phyloP scores from a whole-genome alignment of 192 early-diverging fungal species.

The Mortierella alpina region DNA sequence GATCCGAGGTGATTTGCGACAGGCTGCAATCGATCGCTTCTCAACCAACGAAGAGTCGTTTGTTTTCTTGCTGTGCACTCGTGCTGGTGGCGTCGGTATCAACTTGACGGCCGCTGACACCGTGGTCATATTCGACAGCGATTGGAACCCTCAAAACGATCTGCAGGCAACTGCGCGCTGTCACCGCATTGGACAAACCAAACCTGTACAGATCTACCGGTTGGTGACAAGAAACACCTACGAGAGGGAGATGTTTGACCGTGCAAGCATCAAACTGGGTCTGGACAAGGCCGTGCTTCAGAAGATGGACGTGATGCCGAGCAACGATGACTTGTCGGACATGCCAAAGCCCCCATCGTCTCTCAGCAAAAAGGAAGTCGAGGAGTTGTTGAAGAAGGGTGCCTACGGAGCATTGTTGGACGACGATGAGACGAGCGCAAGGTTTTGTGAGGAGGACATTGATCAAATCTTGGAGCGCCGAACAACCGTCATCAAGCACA shows the following conservation, averaged over 20 bases:
- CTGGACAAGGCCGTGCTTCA: constrained; percentile 84
- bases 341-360: constrained; percentile 61
- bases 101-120: constrained; percentile 91
- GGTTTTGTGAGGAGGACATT: constrained; percentile 91
- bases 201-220: constrained; percentile 81
- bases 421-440: constrained; percentile 79
- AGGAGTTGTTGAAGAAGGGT: constrained; percentile 88
- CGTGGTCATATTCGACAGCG: constrained; percentile 86
- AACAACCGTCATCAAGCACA: constrained; percentile 82
- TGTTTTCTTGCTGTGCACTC: constrained; percentile 87
- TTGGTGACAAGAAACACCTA: constrained; percentile 86
- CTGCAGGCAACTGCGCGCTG: constrained; percentile 85
- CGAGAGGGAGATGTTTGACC: constrained; percentile 91
- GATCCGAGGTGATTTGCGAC: constrained; percentile 81
- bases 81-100: constrained; percentile 90
- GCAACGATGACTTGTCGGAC: constrained; percentile 58
- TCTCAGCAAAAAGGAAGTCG: constrained; percentile 82
- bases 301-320: constrained; percentile 73
- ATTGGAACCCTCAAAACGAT: constrained; percentile 94
- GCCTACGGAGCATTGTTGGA: constrained; percentile 91
- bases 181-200: constrained; percentile 92
- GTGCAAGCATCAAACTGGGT: constrained; percentile 88
- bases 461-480: constrained; percentile 87
- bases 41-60: constrained; percentile 81
- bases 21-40: constrained; percentile 89